Conservation (phyloP, 2,329 filamentous ascomycete species). For the Byssothecium circinans region DNA sequence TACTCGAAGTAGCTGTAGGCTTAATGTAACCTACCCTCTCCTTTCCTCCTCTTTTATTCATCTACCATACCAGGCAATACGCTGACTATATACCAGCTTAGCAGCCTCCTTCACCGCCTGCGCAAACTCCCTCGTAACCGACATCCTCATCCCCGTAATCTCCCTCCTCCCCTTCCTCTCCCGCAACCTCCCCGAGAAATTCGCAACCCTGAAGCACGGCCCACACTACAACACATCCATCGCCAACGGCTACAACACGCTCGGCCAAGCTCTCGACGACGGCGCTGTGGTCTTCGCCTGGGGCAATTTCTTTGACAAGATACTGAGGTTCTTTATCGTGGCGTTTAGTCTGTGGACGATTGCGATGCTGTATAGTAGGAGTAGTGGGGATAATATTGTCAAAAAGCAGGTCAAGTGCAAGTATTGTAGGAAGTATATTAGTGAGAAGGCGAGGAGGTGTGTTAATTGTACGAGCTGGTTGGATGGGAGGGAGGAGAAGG, state of each 20-base stretch:
- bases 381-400: slow-evolving; percentile 68
- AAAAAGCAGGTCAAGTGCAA: slow-evolving; percentile 70
- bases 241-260: slow-evolving; percentile 67
- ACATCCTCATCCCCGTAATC: slow-evolving; percentile 69
- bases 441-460: slow-evolving; percentile 62
- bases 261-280: slow-evolving; percentile 68
- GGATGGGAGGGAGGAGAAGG: slow-evolving; percentile 56
- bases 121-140: slow-evolving; percentile 71
- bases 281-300: slow-evolving; percentile 74
- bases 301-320: slow-evolving; percentile 67
- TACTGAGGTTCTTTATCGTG: slow-evolving; percentile 67
- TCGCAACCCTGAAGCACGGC: slow-evolving; percentile 64
- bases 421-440: slow-evolving; percentile 66
- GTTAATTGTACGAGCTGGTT: slow-evolving; percentile 61
- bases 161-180: slow-evolving; percentile 70
- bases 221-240: slow-evolving; percentile 48
- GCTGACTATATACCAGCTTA: slow-evolving; percentile 53
- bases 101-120: slow-evolving; percentile 71
- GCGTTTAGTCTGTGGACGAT: slow-evolving; percentile 67
- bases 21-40: too few relatives aligned
- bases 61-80: too few relatives aligned
- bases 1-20: slow-evolving; percentile 74
- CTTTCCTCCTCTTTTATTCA: too few relatives aligned
- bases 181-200: slow-evolving; percentile 74
- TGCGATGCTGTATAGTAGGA: slow-evolving; percentile 62